phyloP scores from a whole-genome alignment of 2,329 filamentous ascomycete genomes.

The Dactylellina drechsleri region DNA sequence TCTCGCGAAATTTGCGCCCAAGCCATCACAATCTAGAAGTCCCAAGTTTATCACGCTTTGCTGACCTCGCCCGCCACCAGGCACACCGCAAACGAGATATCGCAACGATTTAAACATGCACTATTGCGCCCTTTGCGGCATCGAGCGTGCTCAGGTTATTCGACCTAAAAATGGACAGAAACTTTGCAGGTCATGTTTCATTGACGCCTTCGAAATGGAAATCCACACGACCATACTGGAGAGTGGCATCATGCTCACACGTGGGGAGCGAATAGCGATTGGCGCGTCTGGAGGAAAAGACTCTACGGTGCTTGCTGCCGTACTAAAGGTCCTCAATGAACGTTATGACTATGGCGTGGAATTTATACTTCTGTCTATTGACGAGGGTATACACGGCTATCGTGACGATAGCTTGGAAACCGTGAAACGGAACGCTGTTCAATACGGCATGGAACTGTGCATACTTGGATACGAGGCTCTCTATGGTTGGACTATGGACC shows the following conservation, averaged over 20 bases:
- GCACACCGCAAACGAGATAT: too few species aligned
- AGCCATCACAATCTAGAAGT: too few species aligned
- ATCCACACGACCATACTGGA: conserved; percentile 90
- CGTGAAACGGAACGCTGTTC: conserved; percentile 88
- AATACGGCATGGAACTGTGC: conserved; percentile 90
- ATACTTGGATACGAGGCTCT: conserved; percentile 93
- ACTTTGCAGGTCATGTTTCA: conserved; percentile 89
- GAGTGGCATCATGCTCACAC: conserved; percentile 77
- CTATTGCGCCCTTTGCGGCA: conserved; percentile 79
- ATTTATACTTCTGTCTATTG: conserved; percentile 86
- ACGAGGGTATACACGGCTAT: conserved; percentile 97
- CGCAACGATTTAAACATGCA: conserved; percentile 16
- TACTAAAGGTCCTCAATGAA: conserved; percentile 93
- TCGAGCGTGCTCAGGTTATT: conserved; percentile 84
- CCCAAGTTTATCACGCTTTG: too few species aligned
- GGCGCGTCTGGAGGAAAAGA: conserved; percentile 97
- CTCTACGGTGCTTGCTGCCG: conserved; percentile 92
- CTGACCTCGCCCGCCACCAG: too few species aligned
- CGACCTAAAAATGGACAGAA: conserved; percentile 95
- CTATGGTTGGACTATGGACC: conserved; percentile 99
- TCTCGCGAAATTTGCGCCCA: too few species aligned
- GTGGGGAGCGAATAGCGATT: conserved; percentile 88
- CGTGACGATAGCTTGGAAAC: conserved; percentile 95
- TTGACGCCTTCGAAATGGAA: conserved; percentile 87
- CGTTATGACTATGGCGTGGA: conserved; percentile 86